Percentiles rank a stretch among this genome's conserved stretches.
Conservation (phyloP, 495 filamentous ascomycete species). For the Aspergillus indologenus region DNA sequence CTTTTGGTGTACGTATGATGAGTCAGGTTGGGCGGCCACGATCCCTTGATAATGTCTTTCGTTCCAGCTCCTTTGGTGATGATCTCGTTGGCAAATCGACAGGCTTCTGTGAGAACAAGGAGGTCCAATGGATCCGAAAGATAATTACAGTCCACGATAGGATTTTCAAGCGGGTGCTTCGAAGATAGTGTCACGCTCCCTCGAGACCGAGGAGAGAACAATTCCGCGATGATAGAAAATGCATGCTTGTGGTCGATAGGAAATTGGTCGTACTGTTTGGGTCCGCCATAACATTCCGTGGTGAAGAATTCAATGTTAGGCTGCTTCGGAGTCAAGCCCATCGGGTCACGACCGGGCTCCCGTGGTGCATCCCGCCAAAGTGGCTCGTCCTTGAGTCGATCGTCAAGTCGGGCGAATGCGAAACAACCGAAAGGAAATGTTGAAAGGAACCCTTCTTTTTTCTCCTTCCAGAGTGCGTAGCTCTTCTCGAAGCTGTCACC, state of each 20-base stretch:
- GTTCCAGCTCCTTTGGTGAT: slow-evolving; percentile 51
- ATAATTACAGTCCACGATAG: slow-evolving; percentile 50
- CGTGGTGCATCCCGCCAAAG: slow-evolving; percentile 41
- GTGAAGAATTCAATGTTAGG: slow-evolving; percentile 53
- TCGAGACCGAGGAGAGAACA: slow-evolving; percentile 39
- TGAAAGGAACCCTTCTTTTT: slow-evolving; percentile 48
- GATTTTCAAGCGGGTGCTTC: slow-evolving; percentile 36
- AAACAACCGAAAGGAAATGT: slow-evolving; percentile 54
- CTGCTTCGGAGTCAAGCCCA: slow-evolving; percentile 46
- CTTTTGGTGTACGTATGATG: slow-evolving; percentile 45
- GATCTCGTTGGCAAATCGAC: slow-evolving; percentile 52
- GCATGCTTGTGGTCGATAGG: slow-evolving; percentile 41
- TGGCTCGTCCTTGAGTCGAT: slow-evolving; percentile 43
- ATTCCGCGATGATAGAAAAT: slow-evolving; percentile 42
- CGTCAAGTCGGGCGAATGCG: slow-evolving; percentile 50
- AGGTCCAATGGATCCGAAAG: slow-evolving; percentile 47
- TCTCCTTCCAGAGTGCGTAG: slow-evolving; percentile 46
- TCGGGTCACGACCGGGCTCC: slow-evolving; percentile 46
- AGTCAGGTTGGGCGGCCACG: slow-evolving; percentile 46
- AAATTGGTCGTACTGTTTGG: slow-evolving; percentile 47
- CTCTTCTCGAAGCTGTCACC: slow-evolving; percentile 35
- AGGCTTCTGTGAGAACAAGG: slow-evolving; percentile 47
- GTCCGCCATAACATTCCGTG: slow-evolving; percentile 52
- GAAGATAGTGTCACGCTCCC: slow-evolving; percentile 40
- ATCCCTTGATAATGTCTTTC: slow-evolving; percentile 53